These are phyloP conservation scores for Epichloe coenophiala DNA, from an alignment of 2,329 filamentous ascomycete genomes.

Conservation along the genomic window DNA sequence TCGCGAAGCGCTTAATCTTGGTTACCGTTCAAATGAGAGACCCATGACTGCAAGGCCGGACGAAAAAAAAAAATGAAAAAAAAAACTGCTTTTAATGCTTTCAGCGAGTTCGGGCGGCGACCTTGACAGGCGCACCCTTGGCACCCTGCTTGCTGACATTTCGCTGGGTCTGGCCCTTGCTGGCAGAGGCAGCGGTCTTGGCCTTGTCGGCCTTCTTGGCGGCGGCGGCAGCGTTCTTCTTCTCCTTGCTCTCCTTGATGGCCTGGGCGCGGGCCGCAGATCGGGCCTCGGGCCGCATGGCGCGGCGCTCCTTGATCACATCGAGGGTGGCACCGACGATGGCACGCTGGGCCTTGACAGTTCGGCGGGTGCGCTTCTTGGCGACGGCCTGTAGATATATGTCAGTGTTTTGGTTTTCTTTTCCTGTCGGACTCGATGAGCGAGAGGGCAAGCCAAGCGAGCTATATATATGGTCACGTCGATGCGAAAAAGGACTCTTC, in stretches of 20 bases:
- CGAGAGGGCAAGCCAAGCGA: neutral
- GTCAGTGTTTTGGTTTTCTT: slow-evolving; percentile 17
- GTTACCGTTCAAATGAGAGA: neutral
- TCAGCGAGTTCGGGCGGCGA: slow-evolving; percentile 71
- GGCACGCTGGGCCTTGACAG: slow-evolving; percentile 96
- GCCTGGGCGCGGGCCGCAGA: slow-evolving; percentile 76
- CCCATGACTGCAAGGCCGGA: neutral
- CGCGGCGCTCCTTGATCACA: slow-evolving; percentile 98
- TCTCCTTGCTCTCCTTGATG: slow-evolving; percentile 97
- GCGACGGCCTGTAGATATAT: slow-evolving; percentile 70
- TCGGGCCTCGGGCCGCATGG: slow-evolving; percentile 89
- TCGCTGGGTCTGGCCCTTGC: slow-evolving; percentile 65
- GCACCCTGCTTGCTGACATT: slow-evolving; percentile 95
- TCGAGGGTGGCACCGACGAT: slow-evolving; percentile 99
- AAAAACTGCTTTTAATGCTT: neutral
- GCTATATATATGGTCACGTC: neutral
- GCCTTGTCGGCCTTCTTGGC: slow-evolving; percentile 99
- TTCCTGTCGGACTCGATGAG: neutral
- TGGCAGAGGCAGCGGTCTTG: slow-evolving; percentile 63
- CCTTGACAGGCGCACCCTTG: slow-evolving; percentile 80
- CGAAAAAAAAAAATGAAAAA: neutral
- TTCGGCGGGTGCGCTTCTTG: slow-evolving; percentile 98
- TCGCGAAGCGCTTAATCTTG: neutral
- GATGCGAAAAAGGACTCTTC: neutral
- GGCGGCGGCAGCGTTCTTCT: slow-evolving; percentile 77